Percentiles rank a stretch among this genome's conserved stretches.
phyloP scores from a whole-genome alignment of 768 basidiomycete genomes.

The Kwoniella sp. region DNA sequence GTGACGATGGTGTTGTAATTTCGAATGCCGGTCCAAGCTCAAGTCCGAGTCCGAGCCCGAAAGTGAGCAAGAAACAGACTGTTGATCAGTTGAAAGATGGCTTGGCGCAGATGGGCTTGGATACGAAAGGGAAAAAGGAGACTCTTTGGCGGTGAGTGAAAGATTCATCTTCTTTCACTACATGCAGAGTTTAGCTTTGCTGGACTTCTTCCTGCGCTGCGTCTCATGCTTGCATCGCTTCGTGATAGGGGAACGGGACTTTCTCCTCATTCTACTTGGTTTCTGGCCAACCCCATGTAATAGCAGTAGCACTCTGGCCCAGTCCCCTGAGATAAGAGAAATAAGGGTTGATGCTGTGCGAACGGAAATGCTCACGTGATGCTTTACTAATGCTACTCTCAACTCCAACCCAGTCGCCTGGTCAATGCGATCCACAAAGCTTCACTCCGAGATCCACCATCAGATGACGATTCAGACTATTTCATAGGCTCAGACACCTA shows the following conservation, averaged over 20 bases:
- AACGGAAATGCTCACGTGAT: no score
- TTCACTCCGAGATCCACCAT: slow-evolving; percentile 7
- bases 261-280: no score
- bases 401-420: slow-evolving; percentile 4
- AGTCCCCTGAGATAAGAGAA: no score
- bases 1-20: no score
- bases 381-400: no score
- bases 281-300: no score
- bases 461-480: slow-evolving; percentile 10
- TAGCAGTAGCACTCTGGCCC: no score
- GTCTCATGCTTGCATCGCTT: no score
- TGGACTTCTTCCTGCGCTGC: no score
- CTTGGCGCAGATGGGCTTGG: slow-evolving; percentile 49
- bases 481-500: neutral
- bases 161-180: neutral
- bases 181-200: neutral
- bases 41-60: slow-evolving; percentile 12
- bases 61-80: slow-evolving; percentile 44
- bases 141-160: slow-evolving; percentile 52
- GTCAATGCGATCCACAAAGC: slow-evolving; percentile 9
- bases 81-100: slow-evolving; percentile 49
- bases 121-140: slow-evolving; percentile 56
- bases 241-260: no score
- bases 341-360: no score
- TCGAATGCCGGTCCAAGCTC: neutral